phyloP scores from a whole-genome alignment of 2,329 filamentous ascomycete species.

The Clarireedia sp. region DNA sequence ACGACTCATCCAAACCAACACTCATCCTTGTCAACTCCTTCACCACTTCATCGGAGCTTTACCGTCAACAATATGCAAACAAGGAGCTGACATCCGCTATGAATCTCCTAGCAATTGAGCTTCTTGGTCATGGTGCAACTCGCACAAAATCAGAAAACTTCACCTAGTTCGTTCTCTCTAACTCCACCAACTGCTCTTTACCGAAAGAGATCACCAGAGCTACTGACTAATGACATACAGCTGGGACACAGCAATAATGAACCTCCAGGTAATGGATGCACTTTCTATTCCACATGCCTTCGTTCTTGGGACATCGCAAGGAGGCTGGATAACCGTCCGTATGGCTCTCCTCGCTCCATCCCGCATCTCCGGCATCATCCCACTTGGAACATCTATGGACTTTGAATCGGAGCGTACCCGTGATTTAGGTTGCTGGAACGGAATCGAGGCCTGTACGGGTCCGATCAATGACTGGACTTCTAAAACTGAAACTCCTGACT shows the following conservation, averaged over 20 bases:
- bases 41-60: constrained; percentile 41
- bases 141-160: constrained; percentile 36
- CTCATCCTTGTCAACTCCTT: constrained; percentile 45
- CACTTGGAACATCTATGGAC: constrained; percentile 46
- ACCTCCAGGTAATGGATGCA: constrained; percentile 46
- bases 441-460: constrained; percentile 34
- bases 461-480: constrained; percentile 30
- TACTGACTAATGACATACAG: neutral
- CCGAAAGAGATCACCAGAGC: neutral
- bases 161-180: constrained; percentile 32
- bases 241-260: constrained; percentile 48
- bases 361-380: constrained; percentile 40
- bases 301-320: constrained; percentile 43
- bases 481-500: constrained; percentile 33
- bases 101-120: constrained; percentile 46
- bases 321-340: constrained; percentile 42
- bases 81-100: constrained; percentile 33
- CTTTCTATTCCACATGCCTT: constrained; percentile 41
- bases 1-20: constrained; percentile 45
- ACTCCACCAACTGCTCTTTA: neutral
- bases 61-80: constrained; percentile 37
- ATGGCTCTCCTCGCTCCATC: constrained; percentile 45
- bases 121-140: constrained; percentile 44
- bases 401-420: constrained; percentile 41
- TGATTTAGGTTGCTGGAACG: constrained; percentile 43